Evolutionary conservation across 345 rosid species (phyloP).

Genomic region (Arabis hirsuta): DNA sequence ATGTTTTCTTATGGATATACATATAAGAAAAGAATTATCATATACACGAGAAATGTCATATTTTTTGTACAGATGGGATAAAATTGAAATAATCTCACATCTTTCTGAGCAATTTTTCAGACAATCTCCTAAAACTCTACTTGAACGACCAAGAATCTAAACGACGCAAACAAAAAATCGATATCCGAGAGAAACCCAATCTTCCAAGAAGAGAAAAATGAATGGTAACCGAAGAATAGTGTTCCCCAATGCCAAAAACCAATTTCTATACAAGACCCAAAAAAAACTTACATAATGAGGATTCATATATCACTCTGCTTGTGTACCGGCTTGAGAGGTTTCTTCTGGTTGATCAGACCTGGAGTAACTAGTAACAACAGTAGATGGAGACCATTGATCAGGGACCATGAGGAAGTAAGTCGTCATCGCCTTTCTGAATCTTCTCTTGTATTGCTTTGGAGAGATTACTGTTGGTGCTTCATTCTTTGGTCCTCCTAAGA

Average conservation of each 20-base stretch:
- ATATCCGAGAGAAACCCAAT: slow-evolving; percentile 29
- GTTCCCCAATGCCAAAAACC: slow-evolving; percentile 29
- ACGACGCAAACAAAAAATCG: slow-evolving; percentile 31
- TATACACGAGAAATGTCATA: slow-evolving; percentile 12
- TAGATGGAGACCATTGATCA: slow-evolving; percentile 90
- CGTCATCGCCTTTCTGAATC: slow-evolving; percentile 96
- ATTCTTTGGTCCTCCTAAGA: slow-evolving; percentile 89
- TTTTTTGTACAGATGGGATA: slow-evolving; percentile 53
- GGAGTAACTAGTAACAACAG: slow-evolving; percentile 53
- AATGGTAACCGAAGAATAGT: slow-evolving; percentile 49
- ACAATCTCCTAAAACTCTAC: slow-evolving; percentile 47
- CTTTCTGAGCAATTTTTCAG: slow-evolving; percentile 40
- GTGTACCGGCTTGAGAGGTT: slow-evolving; percentile 49
- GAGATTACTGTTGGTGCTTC: slow-evolving; percentile 88
- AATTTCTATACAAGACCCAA: slow-evolving; percentile 37
- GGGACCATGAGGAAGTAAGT: slow-evolving; percentile 95
- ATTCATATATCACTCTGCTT: slow-evolving; percentile 47
- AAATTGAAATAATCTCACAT: slow-evolving; percentile 54
- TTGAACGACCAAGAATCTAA: slow-evolving; percentile 36
- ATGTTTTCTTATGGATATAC: not conserved
- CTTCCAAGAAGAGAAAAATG: slow-evolving; percentile 16
- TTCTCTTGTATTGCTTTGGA: slow-evolving; percentile 92
- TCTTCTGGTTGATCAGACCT: slow-evolving; percentile 71
- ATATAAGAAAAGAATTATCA: not conserved
- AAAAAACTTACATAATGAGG: not conserved